phyloP scores from a whole-genome alignment of 257 asterid species.

The Phtheirospermum japonicum region DNA sequence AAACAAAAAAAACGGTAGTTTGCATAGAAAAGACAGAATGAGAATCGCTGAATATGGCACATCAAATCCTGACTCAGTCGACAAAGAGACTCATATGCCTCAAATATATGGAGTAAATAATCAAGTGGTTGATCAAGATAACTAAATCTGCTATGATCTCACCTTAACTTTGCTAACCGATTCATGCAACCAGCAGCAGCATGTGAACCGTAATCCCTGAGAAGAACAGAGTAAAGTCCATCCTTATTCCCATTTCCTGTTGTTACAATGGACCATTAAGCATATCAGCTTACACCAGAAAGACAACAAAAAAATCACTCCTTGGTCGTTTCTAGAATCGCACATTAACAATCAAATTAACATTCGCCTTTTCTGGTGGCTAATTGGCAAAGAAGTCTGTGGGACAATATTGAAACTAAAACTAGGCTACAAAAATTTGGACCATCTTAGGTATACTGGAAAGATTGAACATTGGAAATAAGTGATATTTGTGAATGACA shows the following conservation, averaged over 20 bases:
- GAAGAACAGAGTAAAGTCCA: constrained; percentile 90
- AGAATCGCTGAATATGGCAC: not conserved
- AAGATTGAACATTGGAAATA: not conserved
- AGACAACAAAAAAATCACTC: constrained; percentile 12
- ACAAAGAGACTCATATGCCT: not conserved
- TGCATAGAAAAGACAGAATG: not conserved
- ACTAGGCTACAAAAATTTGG: not conserved
- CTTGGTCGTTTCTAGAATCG: not conserved
- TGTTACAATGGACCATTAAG: constrained; percentile 26
- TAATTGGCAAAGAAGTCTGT: constrained; percentile 11
- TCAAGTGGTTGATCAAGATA: constrained; percentile 17
- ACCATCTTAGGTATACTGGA: not conserved
- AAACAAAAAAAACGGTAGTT: constrained; percentile 2
- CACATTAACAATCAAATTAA: constrained; percentile 20
- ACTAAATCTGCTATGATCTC: constrained; percentile 22
- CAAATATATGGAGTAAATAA: not conserved
- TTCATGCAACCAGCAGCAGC: constrained; percentile 95
- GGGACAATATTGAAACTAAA: not conserved
- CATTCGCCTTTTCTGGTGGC: constrained; percentile 3
- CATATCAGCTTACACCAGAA: constrained; percentile 15
- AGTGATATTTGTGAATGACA: not conserved
- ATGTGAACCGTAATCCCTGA: constrained; percentile 85
- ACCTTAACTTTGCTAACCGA: constrained; percentile 96
- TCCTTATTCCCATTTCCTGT: constrained; percentile 96
- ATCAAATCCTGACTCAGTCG: not conserved